phyloP scores from a whole-genome alignment of 2,329 filamentous ascomycete species.

The Colletotrichum lentis region DNA sequence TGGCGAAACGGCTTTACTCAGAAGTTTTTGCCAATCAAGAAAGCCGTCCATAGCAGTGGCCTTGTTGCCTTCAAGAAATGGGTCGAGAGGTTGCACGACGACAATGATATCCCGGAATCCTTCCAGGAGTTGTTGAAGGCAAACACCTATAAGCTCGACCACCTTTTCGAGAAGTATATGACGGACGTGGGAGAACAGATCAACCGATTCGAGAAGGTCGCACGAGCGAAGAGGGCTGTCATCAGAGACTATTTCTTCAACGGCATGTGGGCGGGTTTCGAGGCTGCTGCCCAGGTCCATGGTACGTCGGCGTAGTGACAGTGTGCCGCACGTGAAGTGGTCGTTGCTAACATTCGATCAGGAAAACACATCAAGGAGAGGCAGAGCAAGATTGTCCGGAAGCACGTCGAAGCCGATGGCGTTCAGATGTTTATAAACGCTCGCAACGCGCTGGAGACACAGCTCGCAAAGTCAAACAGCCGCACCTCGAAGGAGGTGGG shows the following conservation, averaged over 20 bases:
- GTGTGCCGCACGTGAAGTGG: too few species aligned
- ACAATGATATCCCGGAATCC: background rate
- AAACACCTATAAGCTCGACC: background rate
- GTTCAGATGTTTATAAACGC: background rate
- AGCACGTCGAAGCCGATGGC: background rate
- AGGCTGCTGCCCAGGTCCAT: background rate
- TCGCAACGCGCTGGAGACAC: conserved; percentile 1
- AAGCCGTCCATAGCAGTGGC: background rate
- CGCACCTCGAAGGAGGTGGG: too few species aligned
- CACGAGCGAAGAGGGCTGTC: background rate
- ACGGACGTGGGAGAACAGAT: background rate
- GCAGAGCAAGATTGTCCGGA: background rate
- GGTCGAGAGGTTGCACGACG: background rate
- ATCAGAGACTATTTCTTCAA: background rate
- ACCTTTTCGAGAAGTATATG: conserved; percentile 6
- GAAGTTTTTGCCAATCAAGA: background rate
- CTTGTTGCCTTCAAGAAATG: background rate
- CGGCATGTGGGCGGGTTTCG: conserved; percentile 13
- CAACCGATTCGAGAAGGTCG: background rate
- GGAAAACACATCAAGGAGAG: conserved; percentile 13
- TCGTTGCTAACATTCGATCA: background rate
- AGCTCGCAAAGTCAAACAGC: background rate
- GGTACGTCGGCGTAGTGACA: too few species aligned
- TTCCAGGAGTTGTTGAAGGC: conserved; percentile 10
- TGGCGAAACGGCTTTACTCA: too few species aligned